Base-by-base conservation (phyloP, 768 basidiomycete species). In the Peribolospora baueri region DNA sequence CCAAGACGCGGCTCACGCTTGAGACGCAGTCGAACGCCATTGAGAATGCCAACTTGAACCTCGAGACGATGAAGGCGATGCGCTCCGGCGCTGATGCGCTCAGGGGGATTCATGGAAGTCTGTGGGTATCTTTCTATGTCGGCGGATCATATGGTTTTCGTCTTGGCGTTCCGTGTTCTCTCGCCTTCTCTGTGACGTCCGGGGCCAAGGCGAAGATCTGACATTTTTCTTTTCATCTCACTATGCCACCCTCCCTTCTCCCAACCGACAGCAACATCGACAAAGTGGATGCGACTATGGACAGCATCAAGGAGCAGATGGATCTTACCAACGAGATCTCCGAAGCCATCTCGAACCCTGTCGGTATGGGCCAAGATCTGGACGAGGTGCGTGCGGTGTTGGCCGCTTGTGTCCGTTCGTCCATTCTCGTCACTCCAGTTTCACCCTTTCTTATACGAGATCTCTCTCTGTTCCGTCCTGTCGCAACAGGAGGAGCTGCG, bases 51-150 rank as follows among this genome's bases (percentile, higher is more conserved):
- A 97, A 95, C 71, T 75, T 97, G 68, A 97, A 98, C 67, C 81
- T 83, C 64, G 88, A 95, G 74, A 95, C 88, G 10, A 86, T 98
- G 83, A 73, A 76, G 25, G 88, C 84, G 38, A 93, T 98, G 84
- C 93, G 88, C 81, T 82, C 83, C 68, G 91, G 84, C 43, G 76
- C 87, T 0, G 79, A 81, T 58, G 93, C 82, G 38, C 76, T 97
- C 67, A 81, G 81, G 68, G 74, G 76, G 50, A 93, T 97, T 54
- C 91, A 97, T 62, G 79, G 80, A 48, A 78, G 79, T 64, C 73
- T 93, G 90, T 93, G 59, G 66, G 87, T 79, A 38, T 50, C 1
- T 54, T 7, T 43, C 10, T 38, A 38, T 25, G 11, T 36, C 37
- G 43, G 10, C 10, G 14, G 14, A 10, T 48, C 3, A 14, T 52